Base-by-base conservation (phyloP, 208 protist genomes). In the Leishmania turanica region DNA sequence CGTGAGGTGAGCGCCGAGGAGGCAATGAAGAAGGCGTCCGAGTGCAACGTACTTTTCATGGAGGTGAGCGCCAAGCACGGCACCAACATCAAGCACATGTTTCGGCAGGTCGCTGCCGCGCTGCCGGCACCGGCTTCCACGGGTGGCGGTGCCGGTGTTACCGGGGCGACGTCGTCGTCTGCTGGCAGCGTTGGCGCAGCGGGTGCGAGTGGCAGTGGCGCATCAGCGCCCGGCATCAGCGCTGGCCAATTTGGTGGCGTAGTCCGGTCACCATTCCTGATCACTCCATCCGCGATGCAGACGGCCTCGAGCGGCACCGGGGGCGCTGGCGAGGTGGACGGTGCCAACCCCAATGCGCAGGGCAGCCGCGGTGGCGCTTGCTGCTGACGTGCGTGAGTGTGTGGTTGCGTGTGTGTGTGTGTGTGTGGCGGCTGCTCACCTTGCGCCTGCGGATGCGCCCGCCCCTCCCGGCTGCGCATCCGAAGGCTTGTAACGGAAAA, bases 31-130 rank as follows among this genome's bases (percentile, higher is more conserved):
- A 87, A 88, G 86, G 98, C 99, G 27, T 93, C 93, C 40, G 95
- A 99, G 90, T 87, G 96, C 78, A 87, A 95, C 62, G 90, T 98
- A 11, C 95, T 99, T 81, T 99, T 99, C 87, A 95, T 97, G 24
- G 99, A 99, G 82, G 98, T 99, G 1, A 97, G 90, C 75, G 99
- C 99, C 5, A 98, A 99, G 84, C 74, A 85, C 17, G 94, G 94
- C 24, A 89, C 88, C 34, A 94, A 95, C 68, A 88, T 97, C 45
- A 95, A 95, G 81, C 83, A 87, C 9, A 84, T 97, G 62, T 97
- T 97, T 81, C 90, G 92, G 19, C 86, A 91, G 66, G 87, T 97
- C 3, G 94, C 92, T 27, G 56, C 90, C 15, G 84, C 89, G 15
- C 79, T 96, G 31, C 92, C 91, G 27, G 77, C 34, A 7, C 76